Percentiles rank a stretch among this genome's conserved stretches.
phyloP scores from a whole-genome alignment of 1,284 basidiomycete species.

The Flammula alnicola region DNA sequence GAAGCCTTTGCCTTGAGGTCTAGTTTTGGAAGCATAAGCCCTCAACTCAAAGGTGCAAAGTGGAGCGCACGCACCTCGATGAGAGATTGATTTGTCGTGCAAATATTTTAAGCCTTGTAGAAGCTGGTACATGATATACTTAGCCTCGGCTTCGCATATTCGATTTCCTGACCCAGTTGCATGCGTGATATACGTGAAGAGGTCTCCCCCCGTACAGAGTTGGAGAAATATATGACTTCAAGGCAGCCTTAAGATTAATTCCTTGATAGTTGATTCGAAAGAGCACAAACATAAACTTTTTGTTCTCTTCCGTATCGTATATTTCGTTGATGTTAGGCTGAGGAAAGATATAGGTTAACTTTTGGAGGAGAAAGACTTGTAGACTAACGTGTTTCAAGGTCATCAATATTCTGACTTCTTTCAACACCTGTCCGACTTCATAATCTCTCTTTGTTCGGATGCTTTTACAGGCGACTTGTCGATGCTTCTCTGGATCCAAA shows the following conservation, averaged over 20 bases:
- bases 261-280: not conserved
- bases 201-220: conserved; percentile 76
- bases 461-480: conserved; percentile 85
- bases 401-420: conserved; percentile 76
- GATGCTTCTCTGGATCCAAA: conserved; percentile 59
- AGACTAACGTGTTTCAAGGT: conserved; percentile 67
- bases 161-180: conserved; percentile 52
- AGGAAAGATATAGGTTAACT: not conserved
- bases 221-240: conserved; percentile 76
- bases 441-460: conserved; percentile 63
- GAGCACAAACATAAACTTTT: conserved; percentile 58
- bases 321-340: conserved; percentile 85
- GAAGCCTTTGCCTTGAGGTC: conserved; percentile 51
- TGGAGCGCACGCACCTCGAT: conserved; percentile 64
- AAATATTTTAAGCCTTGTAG: conserved; percentile 76
- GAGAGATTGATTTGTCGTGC: conserved; percentile 76
- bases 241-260: not conserved
- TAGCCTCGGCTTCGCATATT: conserved; percentile 79
- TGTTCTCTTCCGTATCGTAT: conserved; percentile 67
- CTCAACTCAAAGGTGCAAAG: too few species aligned
- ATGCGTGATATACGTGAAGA: conserved; percentile 79
- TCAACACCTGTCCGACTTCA: conserved; percentile 67
- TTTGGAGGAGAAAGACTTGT: conserved; percentile 1
- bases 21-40: conserved; percentile 56
- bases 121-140: conserved; percentile 84